A percentile compares a stretch with the other conserved stretches of the same genome.
phyloP scores from a whole-genome alignment of 495 filamentous ascomycete genomes.

The Neurospora cerealis region DNA sequence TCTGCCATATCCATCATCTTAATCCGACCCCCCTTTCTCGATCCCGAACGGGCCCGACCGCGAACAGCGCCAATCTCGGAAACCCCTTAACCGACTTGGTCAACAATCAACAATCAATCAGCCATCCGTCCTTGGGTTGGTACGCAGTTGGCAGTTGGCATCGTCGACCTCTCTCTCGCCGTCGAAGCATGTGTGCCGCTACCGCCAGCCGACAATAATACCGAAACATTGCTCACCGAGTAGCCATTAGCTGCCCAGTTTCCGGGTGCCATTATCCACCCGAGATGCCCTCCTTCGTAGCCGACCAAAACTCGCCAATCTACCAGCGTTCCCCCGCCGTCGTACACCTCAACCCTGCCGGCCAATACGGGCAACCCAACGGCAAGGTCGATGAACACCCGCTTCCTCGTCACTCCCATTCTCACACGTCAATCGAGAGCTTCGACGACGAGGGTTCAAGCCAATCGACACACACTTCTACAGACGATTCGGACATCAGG shows the following conservation, averaged over 20 bases:
- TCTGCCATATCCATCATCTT: not conserved
- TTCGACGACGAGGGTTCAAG: slow-evolving; percentile 27
- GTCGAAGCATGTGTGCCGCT: slow-evolving; percentile 15
- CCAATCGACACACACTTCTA: slow-evolving; percentile 17
- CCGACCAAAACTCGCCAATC: slow-evolving; percentile 39
- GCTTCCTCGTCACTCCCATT: slow-evolving; percentile 18
- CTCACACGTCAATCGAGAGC: slow-evolving; percentile 26
- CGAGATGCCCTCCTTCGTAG: slow-evolving; percentile 51
- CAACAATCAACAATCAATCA: not conserved
- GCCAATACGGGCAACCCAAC: slow-evolving; percentile 20
- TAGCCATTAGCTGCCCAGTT: slow-evolving; percentile 2
- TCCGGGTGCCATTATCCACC: slow-evolving; percentile 8
- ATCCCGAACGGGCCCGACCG: not conserved
- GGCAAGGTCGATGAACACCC: slow-evolving; percentile 19
- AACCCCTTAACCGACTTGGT: not conserved
- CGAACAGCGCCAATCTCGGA: not conserved
- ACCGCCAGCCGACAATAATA: slow-evolving; percentile 5
- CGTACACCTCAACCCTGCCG: slow-evolving; percentile 22
- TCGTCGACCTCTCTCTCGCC: not conserved
- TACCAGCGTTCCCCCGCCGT: slow-evolving; percentile 30
- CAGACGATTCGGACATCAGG: slow-evolving; percentile 17
- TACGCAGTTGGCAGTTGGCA: not conserved
- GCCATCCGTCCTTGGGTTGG: not conserved
- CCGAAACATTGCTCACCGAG: slow-evolving; percentile 6
- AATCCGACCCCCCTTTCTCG: not conserved